Base-by-base conservation (phyloP, 2,329 filamentous ascomycete species). In the Pseudocercospora fuligena region DNA sequence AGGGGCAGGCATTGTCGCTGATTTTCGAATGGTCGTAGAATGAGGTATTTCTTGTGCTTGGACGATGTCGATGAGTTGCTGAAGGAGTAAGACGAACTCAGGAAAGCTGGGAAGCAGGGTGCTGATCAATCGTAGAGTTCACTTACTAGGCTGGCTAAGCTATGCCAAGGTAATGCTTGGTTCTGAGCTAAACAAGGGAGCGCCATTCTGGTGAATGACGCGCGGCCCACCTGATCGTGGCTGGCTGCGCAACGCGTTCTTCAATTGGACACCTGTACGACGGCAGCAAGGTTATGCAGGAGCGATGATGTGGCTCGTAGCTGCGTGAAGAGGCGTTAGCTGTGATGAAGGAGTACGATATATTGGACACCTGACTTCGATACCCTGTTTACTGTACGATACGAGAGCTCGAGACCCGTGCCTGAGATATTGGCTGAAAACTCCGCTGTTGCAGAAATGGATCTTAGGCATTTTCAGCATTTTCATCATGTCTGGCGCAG, bases 1-100 rank as follows among this genome's bases (percentile, higher is more conserved):
- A 43, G 60, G 63, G 51, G 64, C 59, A 33, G 67, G 27, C 69
- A 71, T 73, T 23, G 21, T 64, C 27, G 14, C 21, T 16, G 9
- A 2, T 19, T 29, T 19, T 29, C 16, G 12, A 12, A 5, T 31
- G 40, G 1, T 43, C 5, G 40, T n/a, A 43, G 2, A 3, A 5
- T 19, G 16, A n/a, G 6, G 40, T 19, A 5, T 43, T 7, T 43
- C 16, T 43, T n/a, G 16, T 3, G 6, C 1, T 8, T 6, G 6
- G 40, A 5, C 7, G 19, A 5, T 19, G 40, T 43, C 40, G 40
- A 5, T 43, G n/a, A 43, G 16, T 14, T 43, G 40, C 36, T 40
- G 36, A 6, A 40, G 12, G 36, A 36, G 36, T 21, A 29, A 31
- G 25, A 54, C 25, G 9, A 12, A 40, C 36, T 40, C 25, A 16